These are phyloP conservation scores for Purshia tridentata DNA, from an alignment of 306 rosid species.

Conservation along the genomic window DNA sequence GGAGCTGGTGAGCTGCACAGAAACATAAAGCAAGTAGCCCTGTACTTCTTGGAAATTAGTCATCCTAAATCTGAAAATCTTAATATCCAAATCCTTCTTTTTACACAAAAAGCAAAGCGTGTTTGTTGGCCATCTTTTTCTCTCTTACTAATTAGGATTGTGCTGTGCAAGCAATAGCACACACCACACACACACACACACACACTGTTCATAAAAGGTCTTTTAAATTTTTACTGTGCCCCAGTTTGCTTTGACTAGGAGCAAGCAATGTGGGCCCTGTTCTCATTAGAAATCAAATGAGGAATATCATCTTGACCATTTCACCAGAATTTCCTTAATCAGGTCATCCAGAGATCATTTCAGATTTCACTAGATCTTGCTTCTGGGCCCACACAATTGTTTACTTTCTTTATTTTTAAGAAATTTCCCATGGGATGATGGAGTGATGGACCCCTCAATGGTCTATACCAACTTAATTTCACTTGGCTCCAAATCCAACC, in stretches of 20 bases:
- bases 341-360: constrained; percentile 36
- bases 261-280: constrained; percentile 25
- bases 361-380: constrained; percentile 38
- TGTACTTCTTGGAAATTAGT: neutral
- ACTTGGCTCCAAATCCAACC: constrained; percentile 9
- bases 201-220: neutral
- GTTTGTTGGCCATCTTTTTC: constrained; percentile 25
- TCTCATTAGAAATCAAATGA: constrained; percentile 23
- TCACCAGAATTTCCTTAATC: constrained; percentile 10
- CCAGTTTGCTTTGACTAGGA: constrained; percentile 32
- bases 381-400: constrained; percentile 24
- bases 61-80: constrained; percentile 16
- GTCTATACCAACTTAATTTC: neutral
- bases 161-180: too few relatives aligned
- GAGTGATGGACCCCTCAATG: neutral
- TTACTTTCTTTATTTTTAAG: neutral
- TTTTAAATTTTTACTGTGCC: neutral
- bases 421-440: neutral
- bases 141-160: neutral
- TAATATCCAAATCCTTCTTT: neutral
- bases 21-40: neutral
- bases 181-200: too few relatives aligned
- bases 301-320: constrained; percentile 31
- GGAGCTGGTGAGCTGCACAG: too few relatives aligned
- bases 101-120: constrained; percentile 17